phyloP scores from a whole-genome alignment of 1,284 basidiomycete species.

The Crucibulum cyathiforme region DNA sequence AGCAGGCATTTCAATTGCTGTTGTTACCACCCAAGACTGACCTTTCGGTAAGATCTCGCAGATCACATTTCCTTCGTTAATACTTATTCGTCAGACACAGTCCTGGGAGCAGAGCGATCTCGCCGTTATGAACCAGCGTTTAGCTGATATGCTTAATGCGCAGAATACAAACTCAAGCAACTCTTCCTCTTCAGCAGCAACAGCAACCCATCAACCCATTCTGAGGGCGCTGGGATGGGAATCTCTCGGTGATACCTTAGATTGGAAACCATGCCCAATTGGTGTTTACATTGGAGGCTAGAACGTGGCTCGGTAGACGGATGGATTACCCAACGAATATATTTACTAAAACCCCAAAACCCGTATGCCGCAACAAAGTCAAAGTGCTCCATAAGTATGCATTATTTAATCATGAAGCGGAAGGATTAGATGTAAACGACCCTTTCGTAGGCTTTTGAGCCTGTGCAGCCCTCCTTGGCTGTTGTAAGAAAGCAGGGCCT shows the following conservation, averaged over 20 bases:
- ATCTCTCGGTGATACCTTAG: conserved; percentile 42
- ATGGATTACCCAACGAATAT: too few relatives aligned
- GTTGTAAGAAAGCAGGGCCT: conserved; percentile 22
- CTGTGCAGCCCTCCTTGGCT: conserved; percentile 30
- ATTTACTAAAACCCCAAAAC: too few relatives aligned
- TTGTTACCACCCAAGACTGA: too few relatives aligned
- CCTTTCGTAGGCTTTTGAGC: conserved; percentile 17
- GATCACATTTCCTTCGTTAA: not conserved
- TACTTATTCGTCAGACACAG: conserved; percentile 25
- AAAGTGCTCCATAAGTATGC: too few relatives aligned
- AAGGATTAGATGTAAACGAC: not conserved
- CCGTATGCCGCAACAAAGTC: too few relatives aligned
- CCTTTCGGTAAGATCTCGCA: not conserved
- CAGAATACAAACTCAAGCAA: not conserved
- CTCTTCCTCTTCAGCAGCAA: not conserved
- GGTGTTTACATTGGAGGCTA: conserved; percentile 51
- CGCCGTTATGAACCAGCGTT: conserved; percentile 59
- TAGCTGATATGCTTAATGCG: conserved; percentile 43
- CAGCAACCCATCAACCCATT: not conserved
- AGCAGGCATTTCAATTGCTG: too few relatives aligned
- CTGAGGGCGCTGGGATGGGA: conserved; percentile 55
- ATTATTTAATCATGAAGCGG: too few relatives aligned
- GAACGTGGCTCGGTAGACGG: too few relatives aligned
- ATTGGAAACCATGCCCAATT: conserved; percentile 72
- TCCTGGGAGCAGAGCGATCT: conserved; percentile 57